Evolutionary conservation across 352 stramenopile species (phyloP).

Genomic region (Vaucheria bursata): DNA sequence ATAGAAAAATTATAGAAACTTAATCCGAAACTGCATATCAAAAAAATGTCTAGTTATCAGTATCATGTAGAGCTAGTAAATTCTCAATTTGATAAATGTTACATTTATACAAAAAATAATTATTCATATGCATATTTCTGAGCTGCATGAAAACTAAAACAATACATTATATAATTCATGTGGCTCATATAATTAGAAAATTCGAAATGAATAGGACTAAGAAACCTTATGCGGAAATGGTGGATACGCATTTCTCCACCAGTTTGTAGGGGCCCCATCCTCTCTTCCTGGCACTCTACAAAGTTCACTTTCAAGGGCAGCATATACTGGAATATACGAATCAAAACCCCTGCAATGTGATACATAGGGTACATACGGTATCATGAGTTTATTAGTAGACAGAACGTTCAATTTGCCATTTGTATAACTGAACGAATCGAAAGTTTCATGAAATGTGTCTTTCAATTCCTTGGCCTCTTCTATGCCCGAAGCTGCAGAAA

Average conservation of each 20-base stretch:
- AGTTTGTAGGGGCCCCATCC: slow-evolving; percentile 20
- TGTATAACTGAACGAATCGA: slow-evolving; percentile 34
- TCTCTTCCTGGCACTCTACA: slow-evolving; percentile 73
- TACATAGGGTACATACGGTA: slow-evolving; percentile 90
- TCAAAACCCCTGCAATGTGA: slow-evolving; percentile 91
- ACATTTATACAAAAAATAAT: neutral
- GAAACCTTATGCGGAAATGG: slow-evolving; percentile 50
- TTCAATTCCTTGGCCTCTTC: slow-evolving; percentile 67
- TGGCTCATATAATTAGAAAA: neutral
- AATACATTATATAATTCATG: neutral
- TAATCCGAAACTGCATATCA: too few relatives aligned
- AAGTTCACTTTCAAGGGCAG: slow-evolving; percentile 50
- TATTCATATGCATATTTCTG: too few relatives aligned
- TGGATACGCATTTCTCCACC: slow-evolving; percentile 29
- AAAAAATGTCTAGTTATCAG: neutral
- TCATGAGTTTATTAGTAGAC: slow-evolving; percentile 57
- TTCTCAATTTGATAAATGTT: neutral
- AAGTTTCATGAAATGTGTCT: slow-evolving; percentile 83
- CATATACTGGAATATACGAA: slow-evolving; percentile 82
- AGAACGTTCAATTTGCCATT: slow-evolving; percentile 44
- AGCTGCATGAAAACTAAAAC: neutral
- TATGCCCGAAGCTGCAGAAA: slow-evolving; percentile 51
- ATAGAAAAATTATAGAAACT: too few relatives aligned
- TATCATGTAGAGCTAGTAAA: neutral
- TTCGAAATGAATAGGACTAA: slow-evolving; percentile 41